Conservation (phyloP, 75 land plant genomes). For the Chamaecyparis obtusa region DNA sequence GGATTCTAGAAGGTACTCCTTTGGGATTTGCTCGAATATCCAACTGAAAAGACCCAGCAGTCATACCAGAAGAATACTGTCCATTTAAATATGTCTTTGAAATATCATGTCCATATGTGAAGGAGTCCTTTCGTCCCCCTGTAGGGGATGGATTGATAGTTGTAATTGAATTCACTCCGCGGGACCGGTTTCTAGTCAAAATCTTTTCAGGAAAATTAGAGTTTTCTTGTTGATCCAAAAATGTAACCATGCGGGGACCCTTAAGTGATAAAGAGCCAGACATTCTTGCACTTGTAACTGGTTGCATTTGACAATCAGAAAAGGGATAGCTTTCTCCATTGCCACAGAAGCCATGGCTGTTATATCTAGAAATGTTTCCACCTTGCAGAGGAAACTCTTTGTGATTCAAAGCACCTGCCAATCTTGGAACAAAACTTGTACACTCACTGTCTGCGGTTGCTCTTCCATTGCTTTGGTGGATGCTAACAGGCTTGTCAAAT, state of each 20-base stretch:
- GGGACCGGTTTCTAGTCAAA: slow-evolving; percentile 14
- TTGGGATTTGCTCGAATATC: slow-evolving; percentile 20
- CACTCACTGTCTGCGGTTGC: not conserved
- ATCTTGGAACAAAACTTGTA: not conserved
- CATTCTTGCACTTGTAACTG: not conserved
- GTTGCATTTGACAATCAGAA: slow-evolving; percentile 16
- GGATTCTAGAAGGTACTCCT: slow-evolving; percentile 5
- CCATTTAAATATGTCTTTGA: not conserved
- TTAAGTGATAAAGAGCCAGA: slow-evolving; percentile 3
- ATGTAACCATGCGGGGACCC: slow-evolving; percentile 1
- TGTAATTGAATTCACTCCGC: slow-evolving; percentile 3
- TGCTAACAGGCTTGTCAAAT: not conserved
- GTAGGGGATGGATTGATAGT: not conserved
- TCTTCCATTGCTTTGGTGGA: not conserved
- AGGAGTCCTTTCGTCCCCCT: not conserved
- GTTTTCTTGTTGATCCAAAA: slow-evolving; percentile 17
- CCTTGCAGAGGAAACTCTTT: slow-evolving; percentile 9
- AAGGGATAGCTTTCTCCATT: slow-evolving; percentile 19
- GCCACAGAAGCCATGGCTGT: slow-evolving; percentile 9
- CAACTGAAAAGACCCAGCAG: slow-evolving; percentile 1
- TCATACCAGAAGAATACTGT: slow-evolving; percentile 1
- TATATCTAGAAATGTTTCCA: slow-evolving; percentile 12
- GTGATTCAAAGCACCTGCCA: not conserved
- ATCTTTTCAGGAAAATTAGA: slow-evolving; percentile 30
- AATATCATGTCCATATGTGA: not conserved